Base-by-base conservation (phyloP, 1,284 basidiomycete genomes). In the Fomitopsis schrenkii region DNA sequence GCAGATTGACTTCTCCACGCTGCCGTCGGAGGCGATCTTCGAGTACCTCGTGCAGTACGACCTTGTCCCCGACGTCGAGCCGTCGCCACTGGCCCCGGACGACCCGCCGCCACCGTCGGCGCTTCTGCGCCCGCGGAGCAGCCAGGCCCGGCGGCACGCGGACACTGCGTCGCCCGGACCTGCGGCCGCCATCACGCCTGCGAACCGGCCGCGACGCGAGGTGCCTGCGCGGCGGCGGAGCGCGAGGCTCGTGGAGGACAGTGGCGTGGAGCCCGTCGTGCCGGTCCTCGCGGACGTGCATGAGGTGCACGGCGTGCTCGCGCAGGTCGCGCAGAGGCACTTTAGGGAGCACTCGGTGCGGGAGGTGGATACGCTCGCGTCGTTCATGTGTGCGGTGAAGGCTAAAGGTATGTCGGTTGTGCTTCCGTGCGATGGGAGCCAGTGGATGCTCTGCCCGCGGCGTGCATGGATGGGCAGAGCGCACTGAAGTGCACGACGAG, bases 281-380 rank as follows among this genome's bases (percentile, higher is more conserved):
- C 88, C 89, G 2, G 82, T 91, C 58, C 72, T 90, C 60, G 82
- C 86, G 12, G 90, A 93, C 70, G 71, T 88, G 19, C 79, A 79
- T 42, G 89, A 91, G 45, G 76, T 90, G 41, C 85, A 90, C 62
- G 77, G 72, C 0, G 79, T 87, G 57, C 74, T 93, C 46, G 90
- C 90, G 2, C 74, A 76, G 14, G 80, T 93, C 54, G 88, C 84
- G 5, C 86, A 89, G 67, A 77, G 79, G 60, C 91, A 93, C 72
- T 91, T 91, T 70, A 77, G 80, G 61, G 83, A 86, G 59, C 73
- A 79, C 28, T 71, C 77, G 9, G 81, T 86, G 35, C 85, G 86
- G 72, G 91, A 93, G 73, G 84, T 89, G 57, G 90, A 93, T 63
- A 88, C 85, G n/a, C 75, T 93, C 41, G 86, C 88, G n/a, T 80